Evolutionary conservation across 75 land plant species (phyloP).

Genomic region (Picea glauca): DNA sequence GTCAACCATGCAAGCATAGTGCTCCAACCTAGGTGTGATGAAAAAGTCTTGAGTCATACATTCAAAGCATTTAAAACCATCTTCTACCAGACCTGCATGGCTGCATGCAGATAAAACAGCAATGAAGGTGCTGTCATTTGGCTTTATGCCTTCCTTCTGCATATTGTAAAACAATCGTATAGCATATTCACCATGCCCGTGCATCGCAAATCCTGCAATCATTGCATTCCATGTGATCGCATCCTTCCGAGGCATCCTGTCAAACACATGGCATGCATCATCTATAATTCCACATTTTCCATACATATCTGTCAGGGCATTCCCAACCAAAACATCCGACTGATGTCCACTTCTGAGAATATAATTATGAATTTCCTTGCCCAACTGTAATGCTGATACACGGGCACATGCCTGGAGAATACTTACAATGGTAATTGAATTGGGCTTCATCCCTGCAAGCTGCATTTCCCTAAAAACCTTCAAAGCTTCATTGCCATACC

Average conservation of each 20-base stretch:
- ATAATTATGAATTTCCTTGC: conserved; percentile 5
- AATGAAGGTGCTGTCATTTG: conserved; percentile 18
- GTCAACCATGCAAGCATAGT: conserved; percentile 25
- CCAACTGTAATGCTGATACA: background rate
- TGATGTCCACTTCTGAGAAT: background rate
- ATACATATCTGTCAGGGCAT: conserved; percentile 15
- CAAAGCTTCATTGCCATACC: background rate
- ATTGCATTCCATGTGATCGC: conserved; percentile 21
- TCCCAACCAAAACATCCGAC: conserved; percentile 8
- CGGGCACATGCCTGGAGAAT: conserved; percentile 14
- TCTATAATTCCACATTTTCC: conserved; percentile 23
- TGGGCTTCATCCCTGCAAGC: conserved; percentile 2
- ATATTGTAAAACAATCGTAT: conserved; percentile 2
- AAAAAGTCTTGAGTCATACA: conserved; percentile 16
- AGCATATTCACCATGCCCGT: conserved; percentile 10
- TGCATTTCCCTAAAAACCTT: too few relatives aligned
- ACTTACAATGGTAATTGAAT: conserved; percentile 6
- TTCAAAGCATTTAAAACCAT: conserved; percentile 15
- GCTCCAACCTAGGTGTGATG: conserved; percentile 19
- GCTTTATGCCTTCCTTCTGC: conserved; percentile 13
- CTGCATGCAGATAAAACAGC: conserved; percentile 19
- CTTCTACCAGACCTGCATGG: conserved; percentile 20
- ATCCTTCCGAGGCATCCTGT: conserved; percentile 1
- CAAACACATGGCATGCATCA: conserved; percentile 15
- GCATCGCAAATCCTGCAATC: conserved; percentile 18